Base-by-base conservation (phyloP, 2,329 filamentous ascomycete species). In the Pezicula rhizophila region DNA sequence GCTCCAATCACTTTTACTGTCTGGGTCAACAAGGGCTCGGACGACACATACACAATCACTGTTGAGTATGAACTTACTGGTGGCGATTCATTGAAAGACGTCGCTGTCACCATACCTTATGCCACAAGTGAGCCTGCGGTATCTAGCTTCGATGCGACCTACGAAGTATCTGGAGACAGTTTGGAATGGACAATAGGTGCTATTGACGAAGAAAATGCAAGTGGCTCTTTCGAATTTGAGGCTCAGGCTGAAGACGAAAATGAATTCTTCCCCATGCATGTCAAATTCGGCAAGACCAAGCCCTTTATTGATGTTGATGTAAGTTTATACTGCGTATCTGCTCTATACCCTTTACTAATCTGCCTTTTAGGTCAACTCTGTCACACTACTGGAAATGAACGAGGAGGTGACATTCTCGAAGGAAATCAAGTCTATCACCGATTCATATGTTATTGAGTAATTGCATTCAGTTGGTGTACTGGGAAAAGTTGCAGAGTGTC, bases 241-340 rank as follows among this genome's bases (percentile, higher is more conserved):
- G 89, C 90, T 1, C 83, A 88, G 66, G 88, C 88, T 10, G 80
- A 83, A 48, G 88, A 91, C 57, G 93, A 97, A 65, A 85, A 89
- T 49, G 91, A 96, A 60, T 97, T 97, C 74, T 99, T 99, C 82
- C 93, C 93, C 1, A 97, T 99, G 91, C 85, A 80, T 47, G 84
- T 97, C 52, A 80, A 84, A 47, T 99, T 99, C 70, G 84, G 81
- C 55, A 96, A 95, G 78, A 79, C 82, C 38, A 81, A 78, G 50
- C 92, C 93, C 25, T 96, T 89, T 67, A 79, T 97, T 45, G 89
- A 96, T 61, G 88, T 99, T 55, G 90, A 96, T 72, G 92, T 97
- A 76, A 84, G 86, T 79, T 54, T 41, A 45, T 47, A 15, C 40
- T 45, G 45, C 35, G 38, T 47, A 46, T 43, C 49, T 14, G 23